A percentile compares a stretch with the other conserved stretches of the same genome.
These are phyloP conservation scores for Salicornia ramosissima DNA, from an alignment of 148 eudicot genomes.

Conservation along the genomic window DNA sequence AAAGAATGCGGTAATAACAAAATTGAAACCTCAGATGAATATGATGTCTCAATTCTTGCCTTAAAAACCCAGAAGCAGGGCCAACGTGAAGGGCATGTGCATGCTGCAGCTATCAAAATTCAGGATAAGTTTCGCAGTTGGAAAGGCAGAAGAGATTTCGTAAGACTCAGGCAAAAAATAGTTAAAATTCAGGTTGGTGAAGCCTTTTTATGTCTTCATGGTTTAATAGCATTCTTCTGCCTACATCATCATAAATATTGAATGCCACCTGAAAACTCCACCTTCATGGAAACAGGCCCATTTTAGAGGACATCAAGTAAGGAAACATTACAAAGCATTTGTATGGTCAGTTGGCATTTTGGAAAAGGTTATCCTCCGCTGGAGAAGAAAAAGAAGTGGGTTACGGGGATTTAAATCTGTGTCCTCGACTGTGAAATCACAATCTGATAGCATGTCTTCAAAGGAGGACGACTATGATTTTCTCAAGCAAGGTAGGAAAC, in stretches of 20 bases:
- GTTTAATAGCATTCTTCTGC: neutral
- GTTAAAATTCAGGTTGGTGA: constrained; percentile 75
- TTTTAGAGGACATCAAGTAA: constrained; percentile 81
- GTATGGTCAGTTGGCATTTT: constrained; percentile 87
- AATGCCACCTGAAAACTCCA: neutral
- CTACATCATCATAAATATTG: constrained; percentile 1
- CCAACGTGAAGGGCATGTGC: constrained; percentile 46
- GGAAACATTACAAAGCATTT: constrained; percentile 65
- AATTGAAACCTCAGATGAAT: constrained; percentile 47
- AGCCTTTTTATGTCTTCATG: constrained; percentile 2
- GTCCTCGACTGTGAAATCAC: constrained; percentile 31
- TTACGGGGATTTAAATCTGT: constrained; percentile 60
- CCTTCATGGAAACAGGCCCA: constrained; percentile 52
- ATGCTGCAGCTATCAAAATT: constrained; percentile 63
- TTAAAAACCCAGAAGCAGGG: constrained; percentile 41
- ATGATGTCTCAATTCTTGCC: constrained; percentile 52
- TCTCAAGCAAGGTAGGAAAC: constrained; percentile 75
- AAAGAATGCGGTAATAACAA: constrained; percentile 36
- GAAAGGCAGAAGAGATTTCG: constrained; percentile 67
- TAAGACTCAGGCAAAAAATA: constrained; percentile 51
- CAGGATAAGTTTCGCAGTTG: constrained; percentile 75
- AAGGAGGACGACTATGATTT: constrained; percentile 76
- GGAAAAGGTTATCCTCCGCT: constrained; percentile 77
- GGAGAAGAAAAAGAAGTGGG: constrained; percentile 78
- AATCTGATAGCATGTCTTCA: constrained; percentile 30